Percentiles rank a stretch among this genome's conserved stretches.
Conservation (phyloP, 1,284 basidiomycete species). For the Termitomyces sp. region DNA sequence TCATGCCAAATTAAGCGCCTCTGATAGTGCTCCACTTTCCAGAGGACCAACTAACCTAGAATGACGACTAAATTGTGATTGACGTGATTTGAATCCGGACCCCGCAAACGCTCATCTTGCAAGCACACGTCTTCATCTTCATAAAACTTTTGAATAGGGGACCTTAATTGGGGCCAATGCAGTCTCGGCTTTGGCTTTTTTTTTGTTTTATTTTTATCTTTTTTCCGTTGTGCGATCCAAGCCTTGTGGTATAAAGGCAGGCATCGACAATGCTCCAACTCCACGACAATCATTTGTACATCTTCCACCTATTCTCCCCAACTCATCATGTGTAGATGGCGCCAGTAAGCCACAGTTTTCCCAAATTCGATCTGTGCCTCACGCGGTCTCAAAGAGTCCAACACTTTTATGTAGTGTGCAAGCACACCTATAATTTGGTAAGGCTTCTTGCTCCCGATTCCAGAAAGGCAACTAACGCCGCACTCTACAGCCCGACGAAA, state of each 20-base stretch:
- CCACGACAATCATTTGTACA: constrained; percentile 13
- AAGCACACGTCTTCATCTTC: constrained; percentile 19
- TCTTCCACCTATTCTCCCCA: constrained; percentile 13
- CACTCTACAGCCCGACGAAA: constrained; percentile 45
- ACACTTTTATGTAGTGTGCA: constrained; percentile 51
- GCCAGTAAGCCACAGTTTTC: constrained; percentile 40
- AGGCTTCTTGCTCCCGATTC: constrained; percentile 16
- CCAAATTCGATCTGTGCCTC: not conserved
- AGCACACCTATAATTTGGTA: constrained; percentile 54
- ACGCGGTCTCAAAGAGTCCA: constrained; percentile 32
- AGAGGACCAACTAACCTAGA: constrained; percentile 10
- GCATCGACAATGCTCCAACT: constrained; percentile 5
- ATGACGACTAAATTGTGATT: constrained; percentile 5
- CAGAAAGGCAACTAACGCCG: constrained; percentile 1
- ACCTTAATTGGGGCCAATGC: constrained; percentile 14
- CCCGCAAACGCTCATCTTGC: constrained; percentile 12
- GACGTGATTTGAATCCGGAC: constrained; percentile 13
- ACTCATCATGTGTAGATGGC: constrained; percentile 49
- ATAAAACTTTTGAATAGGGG: constrained; percentile 17
- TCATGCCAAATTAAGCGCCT: constrained; percentile 1
- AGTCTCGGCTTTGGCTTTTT: constrained; percentile 14
- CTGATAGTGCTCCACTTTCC: not conserved
- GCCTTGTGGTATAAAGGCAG: constrained; percentile 18
- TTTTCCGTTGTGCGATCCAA: constrained; percentile 16
- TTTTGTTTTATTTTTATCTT: constrained; percentile 12